Conservation (phyloP, 345 rosid species). For the Eucalyptus regnans region DNA sequence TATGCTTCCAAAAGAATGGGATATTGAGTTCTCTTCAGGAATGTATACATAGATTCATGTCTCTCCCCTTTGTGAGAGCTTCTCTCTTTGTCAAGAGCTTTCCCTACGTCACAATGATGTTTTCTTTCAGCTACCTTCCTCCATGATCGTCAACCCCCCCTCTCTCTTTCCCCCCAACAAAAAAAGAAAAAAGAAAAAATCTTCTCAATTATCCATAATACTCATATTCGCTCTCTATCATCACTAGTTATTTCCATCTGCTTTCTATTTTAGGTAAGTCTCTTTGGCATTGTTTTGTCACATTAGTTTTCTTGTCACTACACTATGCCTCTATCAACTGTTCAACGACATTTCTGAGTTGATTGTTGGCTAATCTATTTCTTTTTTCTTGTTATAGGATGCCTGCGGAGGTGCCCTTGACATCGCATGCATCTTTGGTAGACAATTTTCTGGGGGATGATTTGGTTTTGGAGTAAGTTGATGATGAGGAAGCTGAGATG, state of each 20-base stretch:
- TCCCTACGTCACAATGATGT: neutral
- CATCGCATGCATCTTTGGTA: neutral
- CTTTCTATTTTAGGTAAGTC: neutral
- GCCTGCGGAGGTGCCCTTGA: neutral
- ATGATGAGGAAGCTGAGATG: neutral
- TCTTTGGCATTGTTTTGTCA: neutral
- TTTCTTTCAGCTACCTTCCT: neutral
- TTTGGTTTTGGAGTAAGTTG: neutral
- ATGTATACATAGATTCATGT: neutral
- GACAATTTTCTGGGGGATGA: accelerated
- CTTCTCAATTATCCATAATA: neutral
- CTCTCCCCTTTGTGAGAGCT: no score
- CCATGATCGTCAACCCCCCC: neutral
- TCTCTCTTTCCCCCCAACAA: no score
- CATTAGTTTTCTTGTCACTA: neutral
- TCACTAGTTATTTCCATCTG: neutral
- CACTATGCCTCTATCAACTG: neutral
- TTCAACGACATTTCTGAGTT: neutral
- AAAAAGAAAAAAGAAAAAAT: no score
- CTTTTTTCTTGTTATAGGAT: neutral
- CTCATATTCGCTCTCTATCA: neutral
- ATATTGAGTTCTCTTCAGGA: neutral
- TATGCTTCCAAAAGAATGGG: neutral
- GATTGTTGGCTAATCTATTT: neutral
- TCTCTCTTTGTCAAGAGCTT: neutral